Conservation (phyloP, 139 green algal genomes). For the Chlamydomonas incerta region DNA sequence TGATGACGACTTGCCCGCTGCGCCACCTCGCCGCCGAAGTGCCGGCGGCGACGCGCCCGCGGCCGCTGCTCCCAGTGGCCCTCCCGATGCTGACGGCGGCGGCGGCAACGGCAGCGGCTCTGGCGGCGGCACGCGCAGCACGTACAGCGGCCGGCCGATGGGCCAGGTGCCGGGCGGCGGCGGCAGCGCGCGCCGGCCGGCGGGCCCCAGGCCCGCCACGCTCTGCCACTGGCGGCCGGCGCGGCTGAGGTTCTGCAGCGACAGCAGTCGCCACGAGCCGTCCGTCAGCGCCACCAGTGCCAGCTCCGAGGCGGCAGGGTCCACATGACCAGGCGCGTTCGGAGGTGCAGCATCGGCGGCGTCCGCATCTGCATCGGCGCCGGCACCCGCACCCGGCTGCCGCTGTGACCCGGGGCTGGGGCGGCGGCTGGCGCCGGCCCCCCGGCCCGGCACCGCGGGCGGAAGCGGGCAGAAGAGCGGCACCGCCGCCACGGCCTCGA, state of each 20-base stretch:
- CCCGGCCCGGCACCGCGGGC: neutral
- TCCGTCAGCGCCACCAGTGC: conserved; percentile 26
- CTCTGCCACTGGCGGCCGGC: neutral
- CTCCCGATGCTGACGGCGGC: no score
- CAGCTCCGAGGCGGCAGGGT: neutral
- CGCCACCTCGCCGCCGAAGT: no score
- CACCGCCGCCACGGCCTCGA: neutral
- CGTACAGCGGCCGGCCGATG: neutral
- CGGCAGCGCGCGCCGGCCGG: neutral
- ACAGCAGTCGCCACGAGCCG: conserved; percentile 26
- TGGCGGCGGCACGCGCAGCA: neutral
- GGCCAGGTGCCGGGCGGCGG: neutral
- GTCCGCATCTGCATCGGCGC: no score
- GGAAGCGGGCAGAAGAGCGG: neutral
- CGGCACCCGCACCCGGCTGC: no score
- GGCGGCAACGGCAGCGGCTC: no score
- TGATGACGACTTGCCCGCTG: no score
- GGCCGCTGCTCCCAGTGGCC: no score
- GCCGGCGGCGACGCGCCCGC: no score
- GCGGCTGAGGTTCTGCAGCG: conserved; percentile 7
- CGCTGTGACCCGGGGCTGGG: no score
- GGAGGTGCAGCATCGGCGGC: no score
- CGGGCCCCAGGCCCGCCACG: neutral
- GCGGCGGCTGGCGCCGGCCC: no score
- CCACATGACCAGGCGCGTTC: no score